Evolutionary conservation across 805 yeast genomes (phyloP), one percentile per base, ranked within the genome.

Genomic region (Myxozyma nipponensis): DNA sequence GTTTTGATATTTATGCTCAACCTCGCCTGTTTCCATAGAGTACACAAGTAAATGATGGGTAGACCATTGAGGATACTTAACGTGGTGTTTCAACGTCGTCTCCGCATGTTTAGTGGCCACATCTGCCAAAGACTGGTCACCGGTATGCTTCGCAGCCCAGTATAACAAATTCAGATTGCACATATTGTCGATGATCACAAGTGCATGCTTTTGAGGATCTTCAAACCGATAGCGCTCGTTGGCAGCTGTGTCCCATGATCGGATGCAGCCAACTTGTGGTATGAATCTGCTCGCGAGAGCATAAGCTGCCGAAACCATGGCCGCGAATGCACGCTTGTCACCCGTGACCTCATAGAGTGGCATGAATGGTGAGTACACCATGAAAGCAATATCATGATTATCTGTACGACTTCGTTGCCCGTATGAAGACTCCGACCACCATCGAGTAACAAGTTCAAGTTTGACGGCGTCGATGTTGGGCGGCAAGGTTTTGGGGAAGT

Each of bases 41-140:
- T n/a, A n/a, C n/a, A n/a, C n/a, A n/a, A n/a, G n/a, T n/a, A n/a
- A n/a, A n/a, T n/a, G n/a, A n/a, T n/a, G n/a, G n/a, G n/a, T n/a
- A n/a, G n/a, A n/a, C n/a, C n/a, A n/a, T n/a, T n/a, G n/a, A n/a
- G n/a, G n/a, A n/a, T n/a, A n/a, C n/a, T n/a, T n/a, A n/a, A n/a
- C n/a, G n/a, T n/a, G n/a, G n/a, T n/a, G n/a, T n/a, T n/a, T n/a
- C n/a, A n/a, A n/a, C n/a, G n/a, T n/a, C n/a, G n/a, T 64, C 46
- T 63, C 63, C 7, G 70, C 70, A 47, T 67, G 70, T 3, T 49
- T 57, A 4, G 67, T 64, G 4, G 69, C 70, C 32, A 60, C 56
- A 1, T 61, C 55, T 7, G 68, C 60, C 18, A 58, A 57, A 4
- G 46, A 43, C 28, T 52, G 39, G 47, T 67, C 67, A 18, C 69